These are phyloP conservation scores for Casuarina cunninghamiana DNA, from an alignment of 306 rosid genomes.

Conservation along the genomic window DNA sequence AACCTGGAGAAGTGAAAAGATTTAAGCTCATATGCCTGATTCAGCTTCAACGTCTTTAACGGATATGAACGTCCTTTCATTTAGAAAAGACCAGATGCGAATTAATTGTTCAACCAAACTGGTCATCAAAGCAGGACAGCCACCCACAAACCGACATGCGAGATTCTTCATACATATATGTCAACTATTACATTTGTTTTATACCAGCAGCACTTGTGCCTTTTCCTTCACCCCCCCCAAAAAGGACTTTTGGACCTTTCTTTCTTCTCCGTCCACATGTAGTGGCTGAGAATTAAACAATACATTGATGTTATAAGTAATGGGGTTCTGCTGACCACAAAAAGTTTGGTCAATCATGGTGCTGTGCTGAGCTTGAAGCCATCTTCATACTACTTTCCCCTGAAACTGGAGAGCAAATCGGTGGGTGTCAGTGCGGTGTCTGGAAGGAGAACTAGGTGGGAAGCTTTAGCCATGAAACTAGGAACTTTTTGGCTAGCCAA, in stretches of 20 bases:
- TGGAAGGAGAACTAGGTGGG: too few species aligned
- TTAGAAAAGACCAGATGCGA: too few species aligned
- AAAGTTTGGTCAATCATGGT: neutral
- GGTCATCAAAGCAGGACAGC: neutral
- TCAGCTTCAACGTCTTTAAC: neutral
- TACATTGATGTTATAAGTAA: conserved; percentile 27
- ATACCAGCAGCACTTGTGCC: conserved; percentile 23
- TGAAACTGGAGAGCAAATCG: too few species aligned
- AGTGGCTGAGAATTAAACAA: conserved; percentile 29
- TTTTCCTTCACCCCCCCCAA: conserved; percentile 39
- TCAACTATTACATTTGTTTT: conserved; percentile 31
- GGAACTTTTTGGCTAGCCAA: too few species aligned
- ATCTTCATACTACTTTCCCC: too few species aligned
- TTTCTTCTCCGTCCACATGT: conserved; percentile 29
- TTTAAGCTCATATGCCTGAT: too few species aligned
- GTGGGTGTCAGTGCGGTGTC: too few species aligned
- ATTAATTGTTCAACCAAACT: too few species aligned
- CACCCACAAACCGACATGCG: conserved; percentile 16
- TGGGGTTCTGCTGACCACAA: neutral
- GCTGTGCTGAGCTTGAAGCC: too few species aligned
- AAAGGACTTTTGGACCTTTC: conserved; percentile 33
- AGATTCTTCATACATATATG: conserved; percentile 22
- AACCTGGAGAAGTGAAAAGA: too few species aligned
- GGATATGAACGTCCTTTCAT: too few species aligned
- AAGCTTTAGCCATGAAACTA: too few species aligned